phyloP scores from a whole-genome alignment of 148 eudicot genomes.

The Nepenthes gracilis region DNA sequence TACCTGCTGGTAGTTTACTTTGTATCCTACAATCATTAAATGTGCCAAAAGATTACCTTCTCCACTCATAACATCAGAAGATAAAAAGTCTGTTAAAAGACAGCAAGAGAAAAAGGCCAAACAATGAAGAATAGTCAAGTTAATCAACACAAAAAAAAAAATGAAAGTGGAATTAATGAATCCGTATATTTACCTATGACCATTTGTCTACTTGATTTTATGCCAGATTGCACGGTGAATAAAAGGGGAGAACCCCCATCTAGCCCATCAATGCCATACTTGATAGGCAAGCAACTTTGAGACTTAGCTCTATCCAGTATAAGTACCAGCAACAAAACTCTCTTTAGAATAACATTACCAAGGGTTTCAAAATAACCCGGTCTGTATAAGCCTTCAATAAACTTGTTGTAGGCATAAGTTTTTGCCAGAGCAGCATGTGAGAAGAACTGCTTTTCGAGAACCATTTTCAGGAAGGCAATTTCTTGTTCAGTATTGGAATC shows the following conservation, averaged over 20 bases:
- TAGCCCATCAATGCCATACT: conserved; percentile 89
- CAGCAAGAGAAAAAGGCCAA: conserved; percentile 14
- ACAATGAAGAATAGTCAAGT: neutral
- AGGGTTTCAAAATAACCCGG: conserved; percentile 84
- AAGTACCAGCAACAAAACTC: conserved; percentile 75
- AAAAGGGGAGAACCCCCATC: conserved; percentile 96
- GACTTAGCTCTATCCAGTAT: conserved; percentile 79
- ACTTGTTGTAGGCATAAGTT: conserved; percentile 73
- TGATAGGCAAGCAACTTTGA: conserved; percentile 68
- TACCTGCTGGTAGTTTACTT: conserved; percentile 82
- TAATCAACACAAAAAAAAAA: conserved; percentile 1
- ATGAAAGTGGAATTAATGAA: neutral
- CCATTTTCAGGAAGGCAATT: conserved; percentile 66
- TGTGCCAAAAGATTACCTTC: conserved; percentile 94
- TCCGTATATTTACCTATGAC: conserved; percentile 40
- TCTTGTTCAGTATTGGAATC: conserved; percentile 58
- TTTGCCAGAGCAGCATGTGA: conserved; percentile 75
- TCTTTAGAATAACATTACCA: conserved; percentile 77
- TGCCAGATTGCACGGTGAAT: conserved; percentile 46
- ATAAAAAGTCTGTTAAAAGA: conserved; percentile 47
- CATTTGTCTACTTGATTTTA: conserved; percentile 77
- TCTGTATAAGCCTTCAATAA: conserved; percentile 86
- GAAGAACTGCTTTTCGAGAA: conserved; percentile 73
- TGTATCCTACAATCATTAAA: conserved; percentile 75
- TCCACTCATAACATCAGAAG: conserved; percentile 91